These are phyloP conservation scores for Phytophthora niederhauseri DNA, from an alignment of 352 stramenopile genomes.

Conservation along the genomic window DNA sequence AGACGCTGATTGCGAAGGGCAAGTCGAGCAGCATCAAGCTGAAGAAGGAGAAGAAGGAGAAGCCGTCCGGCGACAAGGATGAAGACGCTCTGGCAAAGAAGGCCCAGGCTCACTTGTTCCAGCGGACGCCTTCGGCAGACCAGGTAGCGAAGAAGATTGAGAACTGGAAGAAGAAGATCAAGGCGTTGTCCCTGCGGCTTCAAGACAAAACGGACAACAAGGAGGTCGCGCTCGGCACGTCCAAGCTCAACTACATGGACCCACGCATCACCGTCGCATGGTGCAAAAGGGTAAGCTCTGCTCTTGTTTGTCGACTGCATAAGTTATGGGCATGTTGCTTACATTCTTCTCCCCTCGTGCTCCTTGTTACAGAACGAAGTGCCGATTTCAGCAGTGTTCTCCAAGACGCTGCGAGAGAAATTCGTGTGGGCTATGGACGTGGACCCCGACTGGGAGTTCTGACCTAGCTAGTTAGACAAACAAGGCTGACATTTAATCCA, in stretches of 20 bases:
- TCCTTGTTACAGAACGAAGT: slow-evolving; percentile 85
- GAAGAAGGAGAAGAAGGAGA: slow-evolving; percentile 85
- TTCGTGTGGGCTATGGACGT: slow-evolving; percentile 99
- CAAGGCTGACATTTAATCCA: neutral
- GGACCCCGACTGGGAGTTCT: slow-evolving; percentile 96
- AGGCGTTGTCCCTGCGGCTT: slow-evolving; percentile 89
- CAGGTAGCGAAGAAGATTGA: slow-evolving; percentile 96
- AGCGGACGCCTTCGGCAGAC: slow-evolving; percentile 89
- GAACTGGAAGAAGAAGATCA: slow-evolving; percentile 96
- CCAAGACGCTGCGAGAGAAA: slow-evolving; percentile 98
- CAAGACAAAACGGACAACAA: slow-evolving; percentile 99
- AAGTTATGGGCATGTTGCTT: slow-evolving; percentile 7
- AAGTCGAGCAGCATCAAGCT: slow-evolving; percentile 92
- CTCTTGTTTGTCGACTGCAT: slow-evolving; percentile 58
- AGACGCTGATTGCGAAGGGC: slow-evolving; percentile 85
- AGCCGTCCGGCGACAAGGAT: slow-evolving; percentile 81
- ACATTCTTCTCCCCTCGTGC: slow-evolving; percentile 10
- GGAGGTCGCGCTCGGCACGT: slow-evolving; percentile 98
- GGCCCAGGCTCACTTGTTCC: slow-evolving; percentile 95
- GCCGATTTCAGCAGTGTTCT: slow-evolving; percentile 98
- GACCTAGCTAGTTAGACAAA: slow-evolving; percentile 19
- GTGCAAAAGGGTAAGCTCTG: slow-evolving; percentile 97
- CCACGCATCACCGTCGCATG: slow-evolving; percentile 99
- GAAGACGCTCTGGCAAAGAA: slow-evolving; percentile 91
- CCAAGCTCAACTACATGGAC: slow-evolving; percentile 99